Evolutionary conservation across 2,329 filamentous ascomycete genomes (phyloP).

Genomic region (Blumeriella jaapii): DNA sequence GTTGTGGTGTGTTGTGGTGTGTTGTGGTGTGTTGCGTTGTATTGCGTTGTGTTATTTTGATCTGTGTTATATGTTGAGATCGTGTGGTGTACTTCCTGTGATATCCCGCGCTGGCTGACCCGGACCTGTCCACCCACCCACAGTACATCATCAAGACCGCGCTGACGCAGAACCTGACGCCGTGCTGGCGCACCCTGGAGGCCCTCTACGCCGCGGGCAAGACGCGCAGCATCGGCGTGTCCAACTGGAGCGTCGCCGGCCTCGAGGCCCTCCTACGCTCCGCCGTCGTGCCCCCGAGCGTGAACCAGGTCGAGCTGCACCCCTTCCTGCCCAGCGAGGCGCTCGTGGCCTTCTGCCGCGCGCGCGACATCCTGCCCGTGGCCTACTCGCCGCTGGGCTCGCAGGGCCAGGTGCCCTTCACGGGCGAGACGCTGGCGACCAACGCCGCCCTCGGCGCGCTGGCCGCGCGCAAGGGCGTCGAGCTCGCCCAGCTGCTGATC

Average conservation of each 20-base stretch:
- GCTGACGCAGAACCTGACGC: slow-evolving; percentile 53
- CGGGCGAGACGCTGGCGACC: slow-evolving; percentile 54
- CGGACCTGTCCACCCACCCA: too few relatives aligned
- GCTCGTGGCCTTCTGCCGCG: slow-evolving; percentile 55
- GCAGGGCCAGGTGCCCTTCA: slow-evolving; percentile 51
- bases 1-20: too few relatives aligned
- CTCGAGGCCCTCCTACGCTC: slow-evolving; percentile 40
- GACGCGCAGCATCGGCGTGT: slow-evolving; percentile 46
- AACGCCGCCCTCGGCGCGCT: slow-evolving; percentile 48
- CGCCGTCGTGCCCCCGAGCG: slow-evolving; percentile 36
- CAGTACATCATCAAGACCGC: slow-evolving; percentile 51
- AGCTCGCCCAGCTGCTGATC: slow-evolving; percentile 51
- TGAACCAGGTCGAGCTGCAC: slow-evolving; percentile 57
- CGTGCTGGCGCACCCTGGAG: slow-evolving; percentile 67
- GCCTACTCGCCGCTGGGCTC: slow-evolving; percentile 60
- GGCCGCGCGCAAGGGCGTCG: slow-evolving; percentile 52
- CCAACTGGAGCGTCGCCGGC: slow-evolving; percentile 44
- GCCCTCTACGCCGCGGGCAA: slow-evolving; percentile 48
- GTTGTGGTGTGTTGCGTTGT: too few relatives aligned
- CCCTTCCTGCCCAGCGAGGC: slow-evolving; percentile 62
- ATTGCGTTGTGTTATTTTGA: too few relatives aligned
- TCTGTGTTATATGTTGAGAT: too few relatives aligned
- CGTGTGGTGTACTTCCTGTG: too few relatives aligned
- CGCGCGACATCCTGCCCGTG: slow-evolving; percentile 59
- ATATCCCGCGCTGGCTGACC: too few relatives aligned